phyloP scores from a whole-genome alignment of 371 early-diverging fungal species.

The Mortierella sp. region DNA sequence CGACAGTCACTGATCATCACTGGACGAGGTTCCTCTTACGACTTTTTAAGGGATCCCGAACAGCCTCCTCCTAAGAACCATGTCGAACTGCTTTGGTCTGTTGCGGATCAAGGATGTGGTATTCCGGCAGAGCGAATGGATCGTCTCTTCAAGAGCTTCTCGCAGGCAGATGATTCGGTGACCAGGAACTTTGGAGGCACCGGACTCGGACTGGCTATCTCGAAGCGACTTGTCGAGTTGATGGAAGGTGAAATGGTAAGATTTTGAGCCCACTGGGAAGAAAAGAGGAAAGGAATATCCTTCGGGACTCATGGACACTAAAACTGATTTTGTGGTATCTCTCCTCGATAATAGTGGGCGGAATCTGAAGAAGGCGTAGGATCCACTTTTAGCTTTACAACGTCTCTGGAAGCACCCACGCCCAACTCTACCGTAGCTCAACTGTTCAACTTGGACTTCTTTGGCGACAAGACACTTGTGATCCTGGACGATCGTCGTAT shows the following conservation, averaged over 20 bases:
- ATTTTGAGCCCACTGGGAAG: too few relatives aligned
- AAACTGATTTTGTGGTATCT: too few relatives aligned
- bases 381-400: slow-evolving; percentile 50
- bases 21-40: slow-evolving; percentile 19
- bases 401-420: slow-evolving; percentile 27
- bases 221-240: slow-evolving; percentile 62
- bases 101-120: slow-evolving; percentile 71
- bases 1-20: slow-evolving; percentile 14
- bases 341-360: slow-evolving; percentile 30
- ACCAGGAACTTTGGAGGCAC: slow-evolving; percentile 64
- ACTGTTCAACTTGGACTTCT: slow-evolving; percentile 44
- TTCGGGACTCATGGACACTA: too few relatives aligned
- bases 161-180: slow-evolving; percentile 70
- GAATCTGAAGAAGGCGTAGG: slow-evolving; percentile 49
- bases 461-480: slow-evolving; percentile 35
- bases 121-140: slow-evolving; percentile 64
- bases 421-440: slow-evolving; percentile 37
- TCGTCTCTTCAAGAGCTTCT: slow-evolving; percentile 69
- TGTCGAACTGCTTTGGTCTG: slow-evolving; percentile 46
- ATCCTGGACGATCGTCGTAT: slow-evolving; percentile 50
- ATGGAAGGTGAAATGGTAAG: slow-evolving; percentile 67
- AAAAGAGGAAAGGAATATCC: too few relatives aligned
- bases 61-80: not conserved
- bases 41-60: slow-evolving; percentile 1
- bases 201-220: slow-evolving; percentile 68